phyloP scores from a whole-genome alignment of 2,329 filamentous ascomycete genomes.

The Venturiaceae sp. region DNA sequence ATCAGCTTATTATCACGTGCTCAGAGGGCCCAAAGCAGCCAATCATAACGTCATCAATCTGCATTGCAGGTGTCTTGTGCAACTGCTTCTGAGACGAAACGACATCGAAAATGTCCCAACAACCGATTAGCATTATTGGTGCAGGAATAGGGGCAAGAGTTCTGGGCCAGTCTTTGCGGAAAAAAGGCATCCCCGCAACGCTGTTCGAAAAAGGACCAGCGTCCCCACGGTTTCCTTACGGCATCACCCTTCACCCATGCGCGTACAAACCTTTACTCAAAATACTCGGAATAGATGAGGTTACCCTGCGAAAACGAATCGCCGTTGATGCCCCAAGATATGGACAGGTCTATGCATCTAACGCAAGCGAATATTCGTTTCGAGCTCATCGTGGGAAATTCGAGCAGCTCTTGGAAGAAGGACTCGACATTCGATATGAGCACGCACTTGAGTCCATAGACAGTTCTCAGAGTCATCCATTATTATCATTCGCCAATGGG shows the following conservation, averaged over 20 bases:
- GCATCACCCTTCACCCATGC: slow-evolving; percentile 26
- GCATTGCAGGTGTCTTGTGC: too few relatives aligned
- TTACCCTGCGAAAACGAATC: slow-evolving; percentile 19
- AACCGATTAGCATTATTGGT: slow-evolving; percentile 31
- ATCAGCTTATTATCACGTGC: not conserved
- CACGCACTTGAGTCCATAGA: slow-evolving; percentile 15
- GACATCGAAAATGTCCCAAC: slow-evolving; percentile 13
- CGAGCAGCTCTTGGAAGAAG: slow-evolving; percentile 24
- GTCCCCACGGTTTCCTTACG: slow-evolving; percentile 23
- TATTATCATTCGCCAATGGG: slow-evolving; percentile 8
- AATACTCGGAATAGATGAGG: slow-evolving; percentile 12
- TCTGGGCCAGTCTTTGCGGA: slow-evolving; percentile 24
- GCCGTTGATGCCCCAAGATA: slow-evolving; percentile 19
- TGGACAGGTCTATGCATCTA: not conserved
- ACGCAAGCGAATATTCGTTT: slow-evolving; percentile 14
- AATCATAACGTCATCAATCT: not conserved
- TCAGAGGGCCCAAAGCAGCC: not conserved
- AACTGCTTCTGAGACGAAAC: not conserved
- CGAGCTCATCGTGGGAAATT: slow-evolving; percentile 26
- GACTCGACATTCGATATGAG: slow-evolving; percentile 25
- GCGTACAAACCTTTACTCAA: slow-evolving; percentile 23
- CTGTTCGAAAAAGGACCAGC: slow-evolving; percentile 24
- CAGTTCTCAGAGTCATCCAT: not conserved
- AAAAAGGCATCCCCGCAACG: slow-evolving; percentile 19
- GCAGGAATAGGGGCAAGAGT: slow-evolving; percentile 36